These are phyloP conservation scores for Fusarium scirpi DNA, from an alignment of 2,329 filamentous ascomycete species.

Conservation along the genomic window DNA sequence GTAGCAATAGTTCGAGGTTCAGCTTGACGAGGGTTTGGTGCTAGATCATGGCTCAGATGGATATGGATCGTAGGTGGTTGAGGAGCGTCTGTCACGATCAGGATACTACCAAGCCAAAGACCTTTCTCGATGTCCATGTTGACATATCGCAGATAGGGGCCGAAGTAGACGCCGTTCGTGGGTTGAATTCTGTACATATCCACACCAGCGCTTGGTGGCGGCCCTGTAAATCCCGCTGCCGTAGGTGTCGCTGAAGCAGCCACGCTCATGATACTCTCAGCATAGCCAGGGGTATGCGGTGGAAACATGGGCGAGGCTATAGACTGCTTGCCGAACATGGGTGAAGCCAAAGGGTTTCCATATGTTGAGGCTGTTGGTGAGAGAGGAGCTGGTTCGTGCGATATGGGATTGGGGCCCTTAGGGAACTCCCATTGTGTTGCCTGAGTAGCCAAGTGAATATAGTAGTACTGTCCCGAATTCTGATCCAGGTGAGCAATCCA, in stretches of 20 bases:
- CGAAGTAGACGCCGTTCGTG: slow-evolving; percentile 98
- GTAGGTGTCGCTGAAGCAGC: slow-evolving; percentile 79
- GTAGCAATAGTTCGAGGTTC: slow-evolving; percentile 84
- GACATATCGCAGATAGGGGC: slow-evolving; percentile 92
- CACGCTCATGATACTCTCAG: slow-evolving; percentile 87
- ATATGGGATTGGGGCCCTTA: slow-evolving; percentile 91
- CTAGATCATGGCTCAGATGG: slow-evolving; percentile 89
- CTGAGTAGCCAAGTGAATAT: slow-evolving; percentile 94
- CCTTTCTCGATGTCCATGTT: slow-evolving; percentile 97
- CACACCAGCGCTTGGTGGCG: slow-evolving; percentile 88
- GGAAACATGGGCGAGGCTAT: slow-evolving; percentile 85
- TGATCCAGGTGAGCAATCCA: slow-evolving; percentile 98
- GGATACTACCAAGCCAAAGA: slow-evolving; percentile 91
- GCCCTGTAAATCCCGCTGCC: slow-evolving; percentile 85
- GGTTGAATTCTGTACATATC: slow-evolving; percentile 94
- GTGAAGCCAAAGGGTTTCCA: slow-evolving; percentile 78
- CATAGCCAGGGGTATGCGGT: slow-evolving; percentile 84
- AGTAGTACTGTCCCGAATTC: slow-evolving; percentile 98
- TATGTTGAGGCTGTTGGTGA: slow-evolving; percentile 85
- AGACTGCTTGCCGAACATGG: slow-evolving; percentile 67
- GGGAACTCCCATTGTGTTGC: slow-evolving; percentile 99
- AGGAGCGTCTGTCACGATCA: slow-evolving; percentile 89
- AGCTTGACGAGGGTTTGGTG: slow-evolving; percentile 90
- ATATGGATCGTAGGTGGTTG: slow-evolving; percentile 97
- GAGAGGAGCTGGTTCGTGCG: slow-evolving; percentile 82